Conservation (phyloP, 306 rosid genomes). For the Trichosanthes cucumerina region DNA sequence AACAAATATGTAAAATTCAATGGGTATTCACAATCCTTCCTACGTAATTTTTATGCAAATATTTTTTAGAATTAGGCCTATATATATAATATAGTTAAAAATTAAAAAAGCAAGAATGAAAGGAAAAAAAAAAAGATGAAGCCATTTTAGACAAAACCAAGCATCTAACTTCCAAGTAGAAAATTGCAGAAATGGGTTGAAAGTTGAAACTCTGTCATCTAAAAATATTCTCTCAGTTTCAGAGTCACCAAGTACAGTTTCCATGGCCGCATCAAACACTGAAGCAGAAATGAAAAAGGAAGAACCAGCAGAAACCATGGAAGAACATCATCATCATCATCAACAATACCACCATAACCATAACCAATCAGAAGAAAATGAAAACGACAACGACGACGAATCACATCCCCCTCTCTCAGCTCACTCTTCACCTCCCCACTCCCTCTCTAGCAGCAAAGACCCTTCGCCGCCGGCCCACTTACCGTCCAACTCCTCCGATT, state of each 20-base stretch:
- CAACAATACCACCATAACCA: not conserved
- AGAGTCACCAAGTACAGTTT: not conserved
- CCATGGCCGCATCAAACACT: not conserved
- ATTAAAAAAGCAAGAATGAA: not conserved
- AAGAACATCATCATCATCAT: not conserved
- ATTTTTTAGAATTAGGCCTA: too few species aligned
- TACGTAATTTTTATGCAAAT: too few species aligned
- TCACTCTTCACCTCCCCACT: conserved; percentile 23
- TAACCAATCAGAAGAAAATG: not conserved
- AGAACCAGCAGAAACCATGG: not conserved
- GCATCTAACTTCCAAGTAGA: not conserved
- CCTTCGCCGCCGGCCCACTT: conserved; percentile 38
- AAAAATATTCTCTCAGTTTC: not conserved
- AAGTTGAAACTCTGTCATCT: not conserved
- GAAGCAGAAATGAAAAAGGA: conserved; percentile 4
- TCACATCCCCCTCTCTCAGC: conserved; percentile 5
- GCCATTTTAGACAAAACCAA: not conserved
- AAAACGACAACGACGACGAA: not conserved
- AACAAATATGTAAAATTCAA: too few species aligned
- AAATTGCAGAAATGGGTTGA: not conserved
- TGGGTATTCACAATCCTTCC: too few species aligned
- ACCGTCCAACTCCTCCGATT: conserved; percentile 23
- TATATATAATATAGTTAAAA: not conserved
- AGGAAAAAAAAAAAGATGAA: too few species aligned
- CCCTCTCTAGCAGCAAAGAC: conserved; percentile 20